Evolutionary conservation across 768 basidiomycete genomes (phyloP).

Genomic region (Phaffia tasmanica): DNA sequence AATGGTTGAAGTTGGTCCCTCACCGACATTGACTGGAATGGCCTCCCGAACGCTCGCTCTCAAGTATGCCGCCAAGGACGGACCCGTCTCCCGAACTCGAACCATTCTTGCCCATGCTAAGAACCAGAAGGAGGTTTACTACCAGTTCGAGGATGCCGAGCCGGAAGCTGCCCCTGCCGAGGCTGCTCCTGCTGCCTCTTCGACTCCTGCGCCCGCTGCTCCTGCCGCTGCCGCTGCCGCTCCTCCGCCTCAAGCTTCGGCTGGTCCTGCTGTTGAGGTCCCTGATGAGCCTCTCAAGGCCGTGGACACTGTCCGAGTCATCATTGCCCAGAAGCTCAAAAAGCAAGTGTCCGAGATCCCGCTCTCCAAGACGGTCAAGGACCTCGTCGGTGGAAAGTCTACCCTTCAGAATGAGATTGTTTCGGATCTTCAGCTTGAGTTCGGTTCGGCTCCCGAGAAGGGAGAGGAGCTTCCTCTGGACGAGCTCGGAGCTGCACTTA

Average conservation of each 20-base stretch:
- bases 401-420: slow-evolving; percentile 98
- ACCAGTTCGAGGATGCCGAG: slow-evolving; percentile 86
- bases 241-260: slow-evolving; percentile 40
- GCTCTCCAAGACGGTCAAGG: slow-evolving; percentile 88
- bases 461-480: slow-evolving; percentile 94
- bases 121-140: slow-evolving; percentile 93
- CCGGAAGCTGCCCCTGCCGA: slow-evolving; percentile 42
- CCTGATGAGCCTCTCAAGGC: slow-evolving; percentile 89
- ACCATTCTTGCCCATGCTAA: slow-evolving; percentile 86
- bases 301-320: slow-evolving; percentile 67
- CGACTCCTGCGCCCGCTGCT: slow-evolving; percentile 40
- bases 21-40: slow-evolving; percentile 93
- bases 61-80: slow-evolving; percentile 85
- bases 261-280: slow-evolving; percentile 59
- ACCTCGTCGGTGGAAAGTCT: slow-evolving; percentile 95
- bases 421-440: slow-evolving; percentile 92
- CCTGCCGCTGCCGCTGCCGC: slow-evolving; percentile 38
- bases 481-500: slow-evolving; percentile 78
- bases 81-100: slow-evolving; percentile 66
- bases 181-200: slow-evolving; percentile 32
- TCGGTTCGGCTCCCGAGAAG: slow-evolving; percentile 90
- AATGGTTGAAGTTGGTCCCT: slow-evolving; percentile 89
- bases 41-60: slow-evolving; percentile 57
- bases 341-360: slow-evolving; percentile 83
- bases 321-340: slow-evolving; percentile 97